These are phyloP conservation scores for Sclerotinia glacialis DNA, from an alignment of 2,329 filamentous ascomycete species.

Conservation along the genomic window DNA sequence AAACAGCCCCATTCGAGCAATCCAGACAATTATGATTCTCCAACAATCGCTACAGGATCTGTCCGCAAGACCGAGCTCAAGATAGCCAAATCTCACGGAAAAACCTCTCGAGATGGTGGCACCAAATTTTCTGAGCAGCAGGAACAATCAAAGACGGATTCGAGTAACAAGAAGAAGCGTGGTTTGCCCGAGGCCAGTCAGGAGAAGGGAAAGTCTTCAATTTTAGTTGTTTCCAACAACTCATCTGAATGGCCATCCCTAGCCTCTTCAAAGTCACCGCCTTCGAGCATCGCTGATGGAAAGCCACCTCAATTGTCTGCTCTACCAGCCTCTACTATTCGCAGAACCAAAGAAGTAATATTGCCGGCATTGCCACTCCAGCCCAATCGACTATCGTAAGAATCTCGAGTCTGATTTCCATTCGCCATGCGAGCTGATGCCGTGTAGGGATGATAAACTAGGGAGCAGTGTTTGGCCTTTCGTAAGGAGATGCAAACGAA, in stretches of 20 bases:
- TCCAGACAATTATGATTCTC: constrained; percentile 21
- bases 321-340: constrained; percentile 16
- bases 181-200: neutral
- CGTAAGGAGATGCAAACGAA: constrained; percentile 25
- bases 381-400: constrained; percentile 19
- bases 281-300: constrained; percentile 29
- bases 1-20: constrained; percentile 8
- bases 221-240: constrained; percentile 15
- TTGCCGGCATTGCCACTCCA: constrained; percentile 15
- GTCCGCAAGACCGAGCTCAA: constrained; percentile 26
- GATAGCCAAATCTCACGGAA: neutral
- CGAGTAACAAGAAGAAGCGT: constrained; percentile 10
- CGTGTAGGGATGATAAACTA: constrained; percentile 22
- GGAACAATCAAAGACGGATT: constrained; percentile 4
- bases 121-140: neutral
- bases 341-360: neutral
- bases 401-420: constrained; percentile 6
- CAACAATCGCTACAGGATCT: constrained; percentile 17
- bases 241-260: constrained; percentile 31
- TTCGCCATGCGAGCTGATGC: constrained; percentile 22
- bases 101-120: neutral
- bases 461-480: constrained; percentile 29
- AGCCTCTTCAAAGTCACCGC: constrained; percentile 24
- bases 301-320: constrained; percentile 24
- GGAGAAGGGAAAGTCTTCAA: neutral